Base-by-base conservation (phyloP, 1,284 basidiomycete species). In the Singerocomus inundabilis region DNA sequence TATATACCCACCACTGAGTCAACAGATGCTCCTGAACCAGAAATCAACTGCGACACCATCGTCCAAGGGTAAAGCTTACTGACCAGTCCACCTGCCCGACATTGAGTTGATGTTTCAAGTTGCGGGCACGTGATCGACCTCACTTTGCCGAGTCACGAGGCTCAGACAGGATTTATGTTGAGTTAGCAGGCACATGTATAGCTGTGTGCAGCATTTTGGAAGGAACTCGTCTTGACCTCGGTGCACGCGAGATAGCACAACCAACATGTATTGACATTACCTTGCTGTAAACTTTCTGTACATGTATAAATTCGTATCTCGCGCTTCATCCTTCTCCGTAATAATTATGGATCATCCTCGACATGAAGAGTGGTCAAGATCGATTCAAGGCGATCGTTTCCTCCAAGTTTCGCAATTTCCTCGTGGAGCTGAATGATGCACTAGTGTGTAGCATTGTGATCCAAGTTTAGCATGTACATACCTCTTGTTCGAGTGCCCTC, bases 401-500 rank as follows among this genome's bases (percentile, higher is more conserved):
- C 67, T 1, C 64, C 64, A 5, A 70, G 59, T 18, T 52, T 52
- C 7, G 36, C 26, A 5, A 66, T 62, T 44, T 68, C 67, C 12
- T 44, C 40, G 6, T 35, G 48, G 26, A 68, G 53, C 62, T 84
- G 41, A 26, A 30, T 24, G 25, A 34, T 1, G 4, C 13, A 28
- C 18, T 29, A 31, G 11, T 6, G 7, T 44, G 4, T 8, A 10
- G 16, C n/a, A 1, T 30, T 5, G n/a, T 15, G 8, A 24, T 30
- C 13, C 8, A 8, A 39, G 5, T 29, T 21, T 1, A 10, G 2
- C n/a, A 25, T 31, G 6, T 25, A 52, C 70, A 46, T n/a, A 79
- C 77, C 63, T 83, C 78, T 32, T 53, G 56, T 53, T 84, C 79
- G 1, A 91, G 66, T 11, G 68, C 70, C 21, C 60, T 57, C 52